Evolutionary conservation across 1,139 yeast species (phyloP).

Genomic region (Pichia sp.): DNA sequence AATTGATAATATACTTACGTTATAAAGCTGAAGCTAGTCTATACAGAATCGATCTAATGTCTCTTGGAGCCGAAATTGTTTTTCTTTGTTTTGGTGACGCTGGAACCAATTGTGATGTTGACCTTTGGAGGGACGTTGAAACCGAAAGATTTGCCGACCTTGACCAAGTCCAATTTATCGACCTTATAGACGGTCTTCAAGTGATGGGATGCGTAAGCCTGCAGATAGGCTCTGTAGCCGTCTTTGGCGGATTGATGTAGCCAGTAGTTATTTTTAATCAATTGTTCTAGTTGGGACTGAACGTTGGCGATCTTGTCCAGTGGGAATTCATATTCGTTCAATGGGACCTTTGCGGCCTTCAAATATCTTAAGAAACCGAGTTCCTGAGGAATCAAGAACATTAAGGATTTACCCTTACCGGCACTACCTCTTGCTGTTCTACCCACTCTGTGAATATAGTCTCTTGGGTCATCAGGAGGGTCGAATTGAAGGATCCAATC

Average conservation of each 20-base stretch:
- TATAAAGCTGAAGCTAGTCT: not conserved
- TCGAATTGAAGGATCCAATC: slow-evolving; percentile 98
- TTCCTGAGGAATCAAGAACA: slow-evolving; percentile 93
- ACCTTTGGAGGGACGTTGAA: slow-evolving; percentile 96
- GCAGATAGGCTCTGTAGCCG: slow-evolving; percentile 92
- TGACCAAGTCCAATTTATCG: slow-evolving; percentile 87
- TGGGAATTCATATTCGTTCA: slow-evolving; percentile 96
- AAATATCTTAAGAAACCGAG: slow-evolving; percentile 90
- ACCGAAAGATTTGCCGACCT: slow-evolving; percentile 94
- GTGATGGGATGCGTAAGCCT: slow-evolving; percentile 96
- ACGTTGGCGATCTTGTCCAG: slow-evolving; percentile 89
- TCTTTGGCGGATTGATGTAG: slow-evolving; percentile 94
- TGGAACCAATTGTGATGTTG: slow-evolving; percentile 90
- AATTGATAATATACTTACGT: not conserved
- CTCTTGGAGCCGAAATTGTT: slow-evolving; percentile 6
- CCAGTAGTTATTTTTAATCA: slow-evolving; percentile 89
- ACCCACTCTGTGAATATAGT: slow-evolving; percentile 96
- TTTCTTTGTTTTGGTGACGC: slow-evolving; percentile 44
- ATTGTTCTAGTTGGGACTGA: slow-evolving; percentile 86
- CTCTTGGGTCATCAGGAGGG: slow-evolving; percentile 99
- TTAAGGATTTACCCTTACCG: slow-evolving; percentile 88
- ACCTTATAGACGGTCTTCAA: slow-evolving; percentile 93
- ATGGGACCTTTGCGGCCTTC: slow-evolving; percentile 94
- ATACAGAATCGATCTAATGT: slow-evolving; percentile 2
- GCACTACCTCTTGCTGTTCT: slow-evolving; percentile 94